Evolutionary conservation across 331 rosid species (phyloP), one percentile per base, ranked within the genome.

Genomic region (Acacia pycnantha): DNA sequence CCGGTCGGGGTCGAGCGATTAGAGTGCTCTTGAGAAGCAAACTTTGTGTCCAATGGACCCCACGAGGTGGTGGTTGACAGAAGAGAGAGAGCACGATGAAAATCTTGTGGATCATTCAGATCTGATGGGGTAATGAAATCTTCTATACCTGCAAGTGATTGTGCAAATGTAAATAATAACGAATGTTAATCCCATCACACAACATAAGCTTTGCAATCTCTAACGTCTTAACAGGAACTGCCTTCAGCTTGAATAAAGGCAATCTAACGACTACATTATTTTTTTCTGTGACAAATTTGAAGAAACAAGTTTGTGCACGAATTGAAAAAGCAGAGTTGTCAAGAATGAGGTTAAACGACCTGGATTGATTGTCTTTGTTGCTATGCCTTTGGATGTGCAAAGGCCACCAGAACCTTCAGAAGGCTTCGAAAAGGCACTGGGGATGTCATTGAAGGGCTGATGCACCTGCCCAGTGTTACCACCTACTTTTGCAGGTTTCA

Each of bases 41-140:
- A 48, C 78, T 90, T 90, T 2, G 89, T 33, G 47, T 87, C 91
- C 6, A 71, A 82, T 27, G 92, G 65, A 83, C 61, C 84, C 94
- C 93, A 89, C 29, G 95, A 86, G 81, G 86, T 85, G 35, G 90
- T 89, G 35, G 90, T 89, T 95, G 98, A 95, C 98, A 95, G 98
- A 95, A 95, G 98, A 95, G 98, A 95, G 98, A 89, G 98, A 95
- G 98, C 98, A 93, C 89, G 87, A 54, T 87, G 86, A 81, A 89
- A 80, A 85, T 87, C 88, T 81, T 82, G 97, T 5, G 86, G 26
- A 14, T 89, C 81, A 79, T 84, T 79, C 77, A 82, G 65, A 77
- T 83, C 86, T 44, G 87, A 78, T 11, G 88, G 77, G 37, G 78
- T 79, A 76, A 86, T 75, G 41, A 88, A 82, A 81, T 93, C 95